Evolutionary conservation across 2,329 filamentous ascomycete species (phyloP), one percentile per base, ranked within the genome.

Genomic region (Kalmusia sp.): DNA sequence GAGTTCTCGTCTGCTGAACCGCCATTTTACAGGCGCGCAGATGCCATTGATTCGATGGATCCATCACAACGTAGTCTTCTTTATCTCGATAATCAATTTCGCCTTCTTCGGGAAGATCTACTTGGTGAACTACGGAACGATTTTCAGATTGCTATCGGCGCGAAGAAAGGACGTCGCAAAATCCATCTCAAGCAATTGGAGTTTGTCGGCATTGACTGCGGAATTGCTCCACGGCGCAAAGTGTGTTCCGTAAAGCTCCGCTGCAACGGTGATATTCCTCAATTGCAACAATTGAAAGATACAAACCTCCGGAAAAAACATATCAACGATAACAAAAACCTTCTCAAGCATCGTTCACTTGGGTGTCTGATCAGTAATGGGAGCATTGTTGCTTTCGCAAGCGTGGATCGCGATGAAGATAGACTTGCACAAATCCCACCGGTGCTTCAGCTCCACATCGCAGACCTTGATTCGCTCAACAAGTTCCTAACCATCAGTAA

Each of bases 51-150:
- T 1, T 71, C 82, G 1, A 54, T 69, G 0, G 51, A 74, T 1
- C 27, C 64, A 11, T 53, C 74, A 1, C 60, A 68, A 0, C 79
- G 84, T 1, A 68, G 80, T 0, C 71, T 71, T 0, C 69, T 75
- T 0, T 86, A 91, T 64, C 69, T 90, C 0, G 89, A 90, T 62
- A 90, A 88, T 63, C 86, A 91, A 46, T 93, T 89, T 58, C 86
- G 89, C 0, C 79, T 92, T 0, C 75, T 91, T 0, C 77, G 89
- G 2, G 88, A 92, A 60, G 89, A 92, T 56, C 87, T 91, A 80
- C 72, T 92, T 0, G 83, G 79, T 0, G 87, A 89, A 56, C 75
- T 92, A 2, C 80, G 85, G 1, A 83, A 86, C 7, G 87, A 89
- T 41, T 68, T 88, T 0, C 79, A 84, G 24, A 72, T 79, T 4